Conservation (phyloP, 106 monocot species). For the Apostasia ramifera region DNA sequence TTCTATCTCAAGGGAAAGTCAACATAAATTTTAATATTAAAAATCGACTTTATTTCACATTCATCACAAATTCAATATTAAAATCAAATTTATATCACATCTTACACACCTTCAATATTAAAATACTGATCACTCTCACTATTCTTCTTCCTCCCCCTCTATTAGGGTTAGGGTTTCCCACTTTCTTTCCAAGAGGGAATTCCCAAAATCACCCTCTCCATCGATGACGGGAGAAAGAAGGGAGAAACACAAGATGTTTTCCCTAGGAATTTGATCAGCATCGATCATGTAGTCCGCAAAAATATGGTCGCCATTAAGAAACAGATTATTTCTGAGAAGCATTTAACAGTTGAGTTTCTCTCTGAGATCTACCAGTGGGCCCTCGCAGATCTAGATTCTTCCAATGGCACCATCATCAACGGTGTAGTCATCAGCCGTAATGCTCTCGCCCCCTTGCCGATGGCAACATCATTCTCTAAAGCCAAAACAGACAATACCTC, state of each 20-base stretch:
- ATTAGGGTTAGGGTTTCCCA: no score
- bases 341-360: constrained; percentile 9
- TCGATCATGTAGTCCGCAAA: constrained; percentile 64
- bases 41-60: no score
- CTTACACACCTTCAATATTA: no score
- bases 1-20: no score
- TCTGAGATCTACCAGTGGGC: constrained; percentile 28
- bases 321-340: constrained; percentile 47
- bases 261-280: constrained; percentile 18
- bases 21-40: no score
- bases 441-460: constrained; percentile 27
- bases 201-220: constrained; percentile 13
- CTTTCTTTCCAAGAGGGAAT: background rate
- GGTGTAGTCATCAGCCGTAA: constrained; percentile 19
- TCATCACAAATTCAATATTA: no score
- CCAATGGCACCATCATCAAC: constrained; percentile 79
- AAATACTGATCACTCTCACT: no score
- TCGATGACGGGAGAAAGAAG: constrained; percentile 43
- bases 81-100: no score
- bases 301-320: constrained; percentile 75
- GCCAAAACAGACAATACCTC: no score
- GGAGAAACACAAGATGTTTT: constrained; percentile 38
- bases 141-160: no score
- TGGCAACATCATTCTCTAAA: constrained; percentile 46
- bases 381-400: constrained; percentile 58